Percentiles rank a stretch among this genome's conserved stretches.
Evolutionary conservation across 441 rosid species (phyloP).

Genomic region (Gossypium davidsonii): DNA sequence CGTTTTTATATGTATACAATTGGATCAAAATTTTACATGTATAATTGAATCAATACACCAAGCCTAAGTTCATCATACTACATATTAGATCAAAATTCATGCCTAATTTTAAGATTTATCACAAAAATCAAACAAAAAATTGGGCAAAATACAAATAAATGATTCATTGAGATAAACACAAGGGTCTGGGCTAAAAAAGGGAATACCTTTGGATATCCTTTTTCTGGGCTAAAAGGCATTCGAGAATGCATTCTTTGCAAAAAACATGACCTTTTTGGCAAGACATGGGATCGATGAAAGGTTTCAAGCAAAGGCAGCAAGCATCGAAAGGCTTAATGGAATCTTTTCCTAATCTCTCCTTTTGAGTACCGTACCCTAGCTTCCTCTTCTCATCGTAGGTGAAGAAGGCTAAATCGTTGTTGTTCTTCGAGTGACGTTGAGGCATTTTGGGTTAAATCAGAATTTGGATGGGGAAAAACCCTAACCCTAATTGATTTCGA

Average conservation of each 20-base stretch:
- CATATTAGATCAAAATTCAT: too few relatives aligned
- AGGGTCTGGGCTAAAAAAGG: background rate
- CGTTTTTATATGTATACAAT: too few relatives aligned
- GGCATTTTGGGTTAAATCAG: conserved; percentile 42
- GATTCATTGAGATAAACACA: background rate
- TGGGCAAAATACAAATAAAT: background rate
- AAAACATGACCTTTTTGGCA: conserved; percentile 83
- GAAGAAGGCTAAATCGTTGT: conserved; percentile 83
- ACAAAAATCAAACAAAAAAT: background rate
- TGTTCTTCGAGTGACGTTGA: conserved; percentile 89
- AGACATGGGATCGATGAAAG: conserved; percentile 71
- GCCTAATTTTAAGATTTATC: too few relatives aligned
- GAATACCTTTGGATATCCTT: conserved; percentile 73
- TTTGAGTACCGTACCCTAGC: conserved; percentile 85
- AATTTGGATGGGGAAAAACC: background rate
- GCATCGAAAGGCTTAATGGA: conserved; percentile 86
- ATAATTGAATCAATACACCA: too few relatives aligned
- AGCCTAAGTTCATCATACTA: too few relatives aligned
- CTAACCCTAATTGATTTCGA: background rate
- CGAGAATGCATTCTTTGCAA: conserved; percentile 78
- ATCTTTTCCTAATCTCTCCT: conserved; percentile 81
- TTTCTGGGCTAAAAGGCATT: conserved; percentile 74
- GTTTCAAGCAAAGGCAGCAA: conserved; percentile 79
- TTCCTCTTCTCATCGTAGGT: conserved; percentile 88
- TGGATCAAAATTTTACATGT: too few relatives aligned